A percentile compares a stretch with the other conserved stretches of the same genome.
These are phyloP conservation scores for Trypanosoma theileri DNA, from an alignment of 208 protist species.

Conservation along the genomic window DNA sequence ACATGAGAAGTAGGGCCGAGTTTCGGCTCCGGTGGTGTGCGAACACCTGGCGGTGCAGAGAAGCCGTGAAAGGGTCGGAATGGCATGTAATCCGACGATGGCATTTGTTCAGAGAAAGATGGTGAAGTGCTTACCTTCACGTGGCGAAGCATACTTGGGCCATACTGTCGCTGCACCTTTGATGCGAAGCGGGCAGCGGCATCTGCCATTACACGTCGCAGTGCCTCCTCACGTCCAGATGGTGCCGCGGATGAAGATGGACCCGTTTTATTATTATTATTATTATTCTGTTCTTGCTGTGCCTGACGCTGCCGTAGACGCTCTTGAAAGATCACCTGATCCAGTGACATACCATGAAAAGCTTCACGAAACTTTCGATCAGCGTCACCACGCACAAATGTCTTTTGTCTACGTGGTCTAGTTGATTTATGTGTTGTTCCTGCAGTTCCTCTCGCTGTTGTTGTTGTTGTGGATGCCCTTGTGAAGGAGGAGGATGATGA, in stretches of 20 bases:
- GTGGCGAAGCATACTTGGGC: slow-evolving; percentile 50
- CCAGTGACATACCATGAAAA: slow-evolving; percentile 81
- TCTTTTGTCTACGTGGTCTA: slow-evolving; percentile 23
- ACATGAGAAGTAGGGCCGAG: slow-evolving; percentile 35
- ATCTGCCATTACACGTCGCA: slow-evolving; percentile 60
- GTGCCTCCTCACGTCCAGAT: slow-evolving; percentile 44
- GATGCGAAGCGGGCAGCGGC: slow-evolving; percentile 58
- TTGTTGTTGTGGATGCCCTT: background rate
- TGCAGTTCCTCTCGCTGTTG: background rate
- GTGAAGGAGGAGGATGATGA: background rate
- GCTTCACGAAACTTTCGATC: slow-evolving; percentile 80
- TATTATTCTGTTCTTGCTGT: slow-evolving; percentile 1
- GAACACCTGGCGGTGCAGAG: slow-evolving; percentile 57
- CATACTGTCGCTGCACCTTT: slow-evolving; percentile 55
- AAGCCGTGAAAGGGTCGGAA: slow-evolving; percentile 73
- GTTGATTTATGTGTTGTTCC: background rate
- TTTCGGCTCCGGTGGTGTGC: slow-evolving; percentile 40
- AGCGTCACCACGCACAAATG: slow-evolving; percentile 80
- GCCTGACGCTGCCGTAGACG: slow-evolving; percentile 45
- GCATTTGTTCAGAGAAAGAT: slow-evolving; percentile 25
- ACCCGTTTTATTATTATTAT: background rate
- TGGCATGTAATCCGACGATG: slow-evolving; percentile 61
- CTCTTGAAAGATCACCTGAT: slow-evolving; percentile 81
- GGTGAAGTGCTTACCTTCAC: slow-evolving; percentile 22
- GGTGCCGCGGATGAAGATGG: slow-evolving; percentile 6